phyloP scores from a whole-genome alignment of 176 grass and related monocot species.

The Musa itinerans region DNA sequence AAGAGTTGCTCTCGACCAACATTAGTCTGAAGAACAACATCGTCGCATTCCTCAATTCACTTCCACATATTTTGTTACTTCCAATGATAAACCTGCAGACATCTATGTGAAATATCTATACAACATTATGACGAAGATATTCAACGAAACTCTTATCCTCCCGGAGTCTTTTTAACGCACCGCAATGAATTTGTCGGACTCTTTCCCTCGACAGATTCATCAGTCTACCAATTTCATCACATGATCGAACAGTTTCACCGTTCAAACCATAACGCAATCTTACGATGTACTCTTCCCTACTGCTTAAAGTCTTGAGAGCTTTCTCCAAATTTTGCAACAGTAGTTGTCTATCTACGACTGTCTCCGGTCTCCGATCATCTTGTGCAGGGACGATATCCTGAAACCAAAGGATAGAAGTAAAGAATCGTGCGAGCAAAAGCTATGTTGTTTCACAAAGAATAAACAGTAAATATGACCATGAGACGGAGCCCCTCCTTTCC shows the following conservation, averaged over 20 bases:
- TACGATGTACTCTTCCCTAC: constrained; percentile 23
- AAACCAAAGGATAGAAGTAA: constrained; percentile 5
- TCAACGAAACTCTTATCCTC: constrained; percentile 29
- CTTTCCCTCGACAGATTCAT: constrained; percentile 24
- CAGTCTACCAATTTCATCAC: constrained; percentile 29
- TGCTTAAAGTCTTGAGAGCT: constrained; percentile 20
- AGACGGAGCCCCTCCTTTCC: constrained; percentile 12
- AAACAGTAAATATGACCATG: not conserved
- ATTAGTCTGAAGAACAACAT: no score
- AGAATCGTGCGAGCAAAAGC: not conserved
- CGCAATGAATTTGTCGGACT: constrained; percentile 20
- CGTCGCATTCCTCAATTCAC: no score
- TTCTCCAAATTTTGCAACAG: constrained; percentile 19
- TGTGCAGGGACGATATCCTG: constrained; percentile 24
- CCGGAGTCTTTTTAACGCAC: constrained; percentile 18
- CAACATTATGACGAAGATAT: constrained; percentile 2
- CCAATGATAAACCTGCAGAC: no score
- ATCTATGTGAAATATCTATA: constrained; percentile 2
- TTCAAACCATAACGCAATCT: constrained; percentile 28
- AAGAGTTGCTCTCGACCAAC: no score
- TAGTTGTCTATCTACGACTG: constrained; percentile 10
- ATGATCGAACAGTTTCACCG: constrained; percentile 23
- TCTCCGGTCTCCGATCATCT: constrained; percentile 19
- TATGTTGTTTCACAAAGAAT: not conserved
- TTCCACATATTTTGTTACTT: no score